Evolutionary conservation across 371 early-diverging fungal species (phyloP), one percentile per base, ranked within the genome.

Genomic region (Sporodiniella umbellata): DNA sequence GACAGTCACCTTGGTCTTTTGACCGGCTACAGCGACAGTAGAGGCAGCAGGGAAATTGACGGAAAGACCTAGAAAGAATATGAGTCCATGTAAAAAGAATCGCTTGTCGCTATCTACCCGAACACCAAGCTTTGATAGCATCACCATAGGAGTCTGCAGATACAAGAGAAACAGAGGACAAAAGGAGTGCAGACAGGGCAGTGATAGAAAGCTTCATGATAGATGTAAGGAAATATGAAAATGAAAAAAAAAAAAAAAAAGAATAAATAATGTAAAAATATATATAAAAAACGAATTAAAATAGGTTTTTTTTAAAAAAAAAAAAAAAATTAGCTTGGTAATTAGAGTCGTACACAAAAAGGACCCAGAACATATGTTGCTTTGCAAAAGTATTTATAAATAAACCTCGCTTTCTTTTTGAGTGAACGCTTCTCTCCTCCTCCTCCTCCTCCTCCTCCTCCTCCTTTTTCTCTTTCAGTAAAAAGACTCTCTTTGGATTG

Each of bases 121-220:
- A 21, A 51, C 76, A 75, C 68, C 67, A 75, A 46, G 67, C 46
- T 25, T 69, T 65, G 24, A 65, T 69, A 35, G 72, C 70, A 56
- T 66, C 67, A 58, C 72, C 56, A 33, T 75, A 72, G 15, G 56
- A 58, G 44, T 75, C 76, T 45, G 68, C 76, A 14, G 56, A 37
- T n/a, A 60, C 57, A 33, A 64, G 42, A 28, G 65, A 45, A 52
- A 58, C 40, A 33, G 70, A 33, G 23, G 65, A 51, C 18, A 74
- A 50, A 24, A 64, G 22, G 33, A 75, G 50, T 30, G 70, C 66
- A 42, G 76, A 69, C 19, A 68, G 50, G 25, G 76, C 66, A 42
- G 70, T 64, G 60, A 72, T 53, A 53, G 72, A 75, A 54, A 75
- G 62, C 60, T 72, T 75, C 76, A 75, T 75, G 18, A 8, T 54